phyloP scores from a whole-genome alignment of 352 stramenopile genomes.

The Pythium phragmiticola region DNA sequence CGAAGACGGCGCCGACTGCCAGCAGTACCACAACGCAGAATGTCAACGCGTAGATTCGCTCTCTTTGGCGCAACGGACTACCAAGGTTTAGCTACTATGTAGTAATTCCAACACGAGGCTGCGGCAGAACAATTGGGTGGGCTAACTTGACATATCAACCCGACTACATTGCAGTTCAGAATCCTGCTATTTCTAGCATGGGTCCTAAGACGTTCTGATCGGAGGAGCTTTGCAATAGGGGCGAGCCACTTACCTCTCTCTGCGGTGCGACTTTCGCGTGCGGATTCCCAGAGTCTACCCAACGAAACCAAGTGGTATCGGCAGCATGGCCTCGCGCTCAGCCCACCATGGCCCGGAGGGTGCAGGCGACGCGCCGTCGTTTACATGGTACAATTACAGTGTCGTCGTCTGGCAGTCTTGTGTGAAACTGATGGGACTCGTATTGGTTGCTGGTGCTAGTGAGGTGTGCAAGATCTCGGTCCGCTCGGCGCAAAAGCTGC shows the following conservation, averaged over 20 bases:
- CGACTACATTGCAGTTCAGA: not conserved
- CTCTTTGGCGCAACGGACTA: not conserved
- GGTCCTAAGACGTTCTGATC: slow-evolving; percentile 6
- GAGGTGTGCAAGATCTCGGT: slow-evolving; percentile 89
- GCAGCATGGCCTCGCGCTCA: slow-evolving; percentile 25
- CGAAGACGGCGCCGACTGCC: no score
- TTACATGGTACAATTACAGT: slow-evolving; percentile 55
- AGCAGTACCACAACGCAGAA: not conserved
- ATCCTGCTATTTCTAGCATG: slow-evolving; percentile 8
- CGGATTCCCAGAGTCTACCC: not conserved
- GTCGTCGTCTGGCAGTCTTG: not conserved
- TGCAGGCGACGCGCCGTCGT: slow-evolving; percentile 43
- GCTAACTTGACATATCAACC: not conserved
- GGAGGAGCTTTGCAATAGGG: not conserved
- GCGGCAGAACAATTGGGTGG: not conserved
- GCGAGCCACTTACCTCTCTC: no score
- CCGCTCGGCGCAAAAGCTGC: slow-evolving; percentile 82
- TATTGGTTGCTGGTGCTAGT: slow-evolving; percentile 29
- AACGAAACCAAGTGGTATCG: not conserved
- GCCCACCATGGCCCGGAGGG: slow-evolving; percentile 12
- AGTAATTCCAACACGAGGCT: not conserved
- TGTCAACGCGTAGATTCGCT: not conserved
- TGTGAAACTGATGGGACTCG: not conserved
- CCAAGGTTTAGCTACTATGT: no score
- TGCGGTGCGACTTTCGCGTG: not conserved